phyloP scores from a whole-genome alignment of 108 stramenopile genomes.

The Fistulifera pelliculosa region DNA sequence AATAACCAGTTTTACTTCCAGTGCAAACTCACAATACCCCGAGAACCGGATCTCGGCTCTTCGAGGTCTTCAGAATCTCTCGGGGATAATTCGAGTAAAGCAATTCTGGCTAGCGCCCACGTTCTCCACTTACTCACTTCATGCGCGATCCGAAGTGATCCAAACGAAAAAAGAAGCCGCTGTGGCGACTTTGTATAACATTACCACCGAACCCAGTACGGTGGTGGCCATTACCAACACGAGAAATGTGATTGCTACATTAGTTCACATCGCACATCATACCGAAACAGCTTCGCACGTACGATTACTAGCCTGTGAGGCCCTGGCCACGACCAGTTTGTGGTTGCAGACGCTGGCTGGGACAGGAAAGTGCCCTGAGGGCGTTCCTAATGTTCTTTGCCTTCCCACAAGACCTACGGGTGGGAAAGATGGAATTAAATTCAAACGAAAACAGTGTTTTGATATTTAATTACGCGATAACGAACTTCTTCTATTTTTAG shows the following conservation, averaged over 20 bases:
- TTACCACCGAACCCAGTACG: constrained; percentile 74
- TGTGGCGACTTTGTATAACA: constrained; percentile 58
- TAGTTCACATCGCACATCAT: constrained; percentile 72
- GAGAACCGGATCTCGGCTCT: constrained; percentile 68
- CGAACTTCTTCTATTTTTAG: too few relatives aligned
- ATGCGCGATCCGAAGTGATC: constrained; percentile 48
- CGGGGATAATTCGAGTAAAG: constrained; percentile 58
- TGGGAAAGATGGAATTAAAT: constrained; percentile 70
- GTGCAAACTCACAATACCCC: constrained; percentile 25
- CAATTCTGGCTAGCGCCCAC: constrained; percentile 31
- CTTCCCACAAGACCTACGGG: constrained; percentile 59
- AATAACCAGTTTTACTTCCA: constrained; percentile 34
- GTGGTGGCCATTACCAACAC: constrained; percentile 76
- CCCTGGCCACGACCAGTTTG: constrained; percentile 65
- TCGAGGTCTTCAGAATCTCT: constrained; percentile 64
- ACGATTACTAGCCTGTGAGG: constrained; percentile 59
- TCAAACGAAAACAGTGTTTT: too few relatives aligned
- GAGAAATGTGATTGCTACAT: constrained; percentile 67
- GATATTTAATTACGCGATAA: too few relatives aligned
- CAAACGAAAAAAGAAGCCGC: constrained; percentile 65
- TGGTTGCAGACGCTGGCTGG: constrained; percentile 81
- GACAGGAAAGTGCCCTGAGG: constrained; percentile 57
- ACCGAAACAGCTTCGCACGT: constrained; percentile 38
- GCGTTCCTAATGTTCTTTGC: constrained; percentile 42
- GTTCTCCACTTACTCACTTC: constrained; percentile 48